These are phyloP conservation scores for Onygenales sp. DNA, from an alignment of 2,329 filamentous ascomycete species.

Conservation along the genomic window DNA sequence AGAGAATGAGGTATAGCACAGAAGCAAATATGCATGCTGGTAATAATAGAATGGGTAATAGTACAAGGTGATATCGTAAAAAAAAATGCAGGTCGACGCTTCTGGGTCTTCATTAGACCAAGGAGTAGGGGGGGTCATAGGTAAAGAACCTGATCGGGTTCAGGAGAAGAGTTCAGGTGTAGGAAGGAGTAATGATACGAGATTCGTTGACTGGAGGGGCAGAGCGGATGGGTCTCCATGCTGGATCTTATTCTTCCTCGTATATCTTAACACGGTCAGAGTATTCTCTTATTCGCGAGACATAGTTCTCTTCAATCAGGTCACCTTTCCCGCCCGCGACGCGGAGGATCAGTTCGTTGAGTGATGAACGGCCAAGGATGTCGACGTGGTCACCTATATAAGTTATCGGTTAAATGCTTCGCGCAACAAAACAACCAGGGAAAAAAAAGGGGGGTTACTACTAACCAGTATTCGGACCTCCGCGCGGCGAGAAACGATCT, in stretches of 20 bases:
- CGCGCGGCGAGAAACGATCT: conserved; percentile 77
- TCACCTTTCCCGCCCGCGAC: conserved; percentile 80
- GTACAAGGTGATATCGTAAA: too few species aligned
- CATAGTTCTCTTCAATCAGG: conserved; percentile 64
- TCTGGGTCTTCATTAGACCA: too few species aligned
- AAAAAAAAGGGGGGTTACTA: conserved; percentile 1
- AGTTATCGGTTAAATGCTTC: neutral
- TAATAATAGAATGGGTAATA: too few species aligned
- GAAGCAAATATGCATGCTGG: too few species aligned
- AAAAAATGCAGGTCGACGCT: too few species aligned
- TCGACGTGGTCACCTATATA: conserved; percentile 82
- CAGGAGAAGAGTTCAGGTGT: too few species aligned
- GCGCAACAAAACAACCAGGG: neutral
- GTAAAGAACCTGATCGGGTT: too few species aligned
- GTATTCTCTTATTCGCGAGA: conserved; percentile 75
- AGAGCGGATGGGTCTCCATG: neutral
- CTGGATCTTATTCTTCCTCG: conserved; percentile 42
- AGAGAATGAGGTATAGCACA: too few species aligned
- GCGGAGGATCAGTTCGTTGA: conserved; percentile 83
- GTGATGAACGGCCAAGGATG: conserved; percentile 75
- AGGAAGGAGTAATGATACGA: too few species aligned
- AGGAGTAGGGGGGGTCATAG: too few species aligned
- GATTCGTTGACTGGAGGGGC: too few species aligned
- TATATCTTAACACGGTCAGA: conserved; percentile 74
- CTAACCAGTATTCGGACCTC: conserved; percentile 54